Evolutionary conservation across 805 yeast genomes (phyloP), one percentile per base, ranked within the genome.

Genomic region (Brettanomyces naardenensis): DNA sequence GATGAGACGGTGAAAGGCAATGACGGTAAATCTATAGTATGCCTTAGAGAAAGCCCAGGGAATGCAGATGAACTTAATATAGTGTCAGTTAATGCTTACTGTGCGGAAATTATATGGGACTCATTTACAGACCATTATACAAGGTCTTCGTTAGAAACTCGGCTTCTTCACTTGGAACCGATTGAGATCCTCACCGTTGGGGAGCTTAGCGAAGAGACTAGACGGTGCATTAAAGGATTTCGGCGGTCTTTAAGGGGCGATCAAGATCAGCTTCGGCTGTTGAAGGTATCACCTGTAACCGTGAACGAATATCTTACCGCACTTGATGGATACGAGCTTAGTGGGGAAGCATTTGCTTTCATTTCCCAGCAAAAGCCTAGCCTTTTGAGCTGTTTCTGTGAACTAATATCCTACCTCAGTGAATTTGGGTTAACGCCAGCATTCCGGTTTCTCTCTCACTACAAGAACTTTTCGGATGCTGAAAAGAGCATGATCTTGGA

Each of bases 21-120:
- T 21, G 44, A 49, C 15, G 65, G 70, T 0, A 64, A 65, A 39
- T 76, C 71, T 37, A 66, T 78, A 13, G 46, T 73, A n/a, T 59
- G 74, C 30, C 44, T 78, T 3, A 48, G 58, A 33, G 72, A 68
- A 11, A 14, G 18, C 7, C 30, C 31, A 14, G 38, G 45, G 21
- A 28, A 40, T n/a, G 26, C 28, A 9, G 10, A 23, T 23, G 7
- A 11, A 7, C 51, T 68, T 25, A 67, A 73, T 0, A 34, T 88
- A 23, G 68, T 85, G 28, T 78, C 87, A 7, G 74, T 79, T 14
- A 79, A 83, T 55, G 78, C 86, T 0, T 57, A 74, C 1, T 78
- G 89, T 1, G 96, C 96, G 1, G 85, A 81, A 32, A 70, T 88
- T 3, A 56, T 84, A 0, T 75, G 74, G 44, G 97, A 92, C 54